Evolutionary conservation across 2,329 filamentous ascomycete genomes (phyloP), one percentile per base, ranked within the genome.

Genomic region (Sclerotiophoma versabilis): DNA sequence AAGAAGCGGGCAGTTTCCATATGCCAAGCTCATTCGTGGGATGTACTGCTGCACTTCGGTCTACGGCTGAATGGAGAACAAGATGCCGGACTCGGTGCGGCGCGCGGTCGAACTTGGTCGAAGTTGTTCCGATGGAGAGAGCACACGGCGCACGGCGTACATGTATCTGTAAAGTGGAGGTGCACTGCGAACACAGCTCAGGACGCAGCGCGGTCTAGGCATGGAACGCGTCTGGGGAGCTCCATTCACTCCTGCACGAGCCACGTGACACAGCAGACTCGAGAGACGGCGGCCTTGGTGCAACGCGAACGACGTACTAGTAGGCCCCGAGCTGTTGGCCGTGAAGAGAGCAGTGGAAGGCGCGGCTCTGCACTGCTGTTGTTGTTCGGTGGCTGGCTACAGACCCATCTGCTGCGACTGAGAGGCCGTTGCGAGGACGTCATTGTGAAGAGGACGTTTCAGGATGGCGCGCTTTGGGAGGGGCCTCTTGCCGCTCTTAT

Each of bases 391-490:
- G 42, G 36, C 27, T 37, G 43, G 41, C 44, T 23, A 29, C 32
- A 37, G 37, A 2, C 9, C 32, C 4, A 26, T 11, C 11, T 36
- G 42, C 38, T 33, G 54, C 49, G 42, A 47, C 30, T 39, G 51
- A 48, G 48, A 46, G 25, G 57, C 41, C 44, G 53, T 52, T 44
- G 47, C 10, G 36, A 46, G 56, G 54, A 63, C 51, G 53, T 62
- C 58, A 60, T 51, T 34, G 29, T 38, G 34, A 47, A 41, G 43
- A n/a, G 26, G 33, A 41, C 49, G 63, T 62, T 64, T 65, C 60
- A 63, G 54, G 62, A 53, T 54, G 48, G 50, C 38, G 52, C 55
- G 53, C 39, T 12, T 29, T 36, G 45, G 38, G 50, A 36, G 49
- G 53, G 50, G 46, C 57, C 53, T 54, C 48, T 46, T 44, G 58